Percentiles rank a stretch among this genome's conserved stretches.
These are phyloP conservation scores for Carex pumila DNA, from an alignment of 176 grass and related monocot species.

Conservation along the genomic window DNA sequence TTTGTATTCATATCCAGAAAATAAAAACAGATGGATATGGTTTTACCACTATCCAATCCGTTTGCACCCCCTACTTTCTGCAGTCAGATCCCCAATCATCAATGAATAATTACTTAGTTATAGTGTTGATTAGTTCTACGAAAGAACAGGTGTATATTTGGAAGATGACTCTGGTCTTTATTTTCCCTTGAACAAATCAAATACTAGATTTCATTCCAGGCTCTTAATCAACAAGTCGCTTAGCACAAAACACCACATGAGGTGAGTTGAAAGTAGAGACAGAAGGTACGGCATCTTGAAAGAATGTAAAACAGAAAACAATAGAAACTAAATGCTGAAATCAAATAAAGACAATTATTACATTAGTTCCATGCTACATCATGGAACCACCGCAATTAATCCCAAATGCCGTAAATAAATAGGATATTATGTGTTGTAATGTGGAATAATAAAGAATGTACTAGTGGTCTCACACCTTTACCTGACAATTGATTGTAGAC, in stretches of 20 bases:
- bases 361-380: not conserved
- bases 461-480: not conserved
- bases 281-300: not conserved
- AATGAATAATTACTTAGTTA: not conserved
- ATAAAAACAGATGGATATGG: too few species aligned
- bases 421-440: not conserved
- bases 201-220: not conserved
- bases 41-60: too few species aligned
- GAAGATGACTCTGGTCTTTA: not conserved
- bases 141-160: not conserved
- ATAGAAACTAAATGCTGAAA: not conserved
- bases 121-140: not conserved
- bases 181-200: not conserved
- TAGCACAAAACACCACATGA: not conserved
- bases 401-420: not conserved
- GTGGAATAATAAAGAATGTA: not conserved
- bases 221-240: not conserved
- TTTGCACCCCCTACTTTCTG: not conserved
- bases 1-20: too few species aligned
- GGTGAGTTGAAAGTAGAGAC: not conserved
- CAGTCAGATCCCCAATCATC: not conserved
- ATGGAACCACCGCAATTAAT: not conserved
- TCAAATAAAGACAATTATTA: slow-evolving; percentile 6
- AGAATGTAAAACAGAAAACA: not conserved
- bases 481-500: not conserved